These are phyloP conservation scores for Gossypium sturtianum DNA, from an alignment of 345 rosid species.

Conservation along the genomic window DNA sequence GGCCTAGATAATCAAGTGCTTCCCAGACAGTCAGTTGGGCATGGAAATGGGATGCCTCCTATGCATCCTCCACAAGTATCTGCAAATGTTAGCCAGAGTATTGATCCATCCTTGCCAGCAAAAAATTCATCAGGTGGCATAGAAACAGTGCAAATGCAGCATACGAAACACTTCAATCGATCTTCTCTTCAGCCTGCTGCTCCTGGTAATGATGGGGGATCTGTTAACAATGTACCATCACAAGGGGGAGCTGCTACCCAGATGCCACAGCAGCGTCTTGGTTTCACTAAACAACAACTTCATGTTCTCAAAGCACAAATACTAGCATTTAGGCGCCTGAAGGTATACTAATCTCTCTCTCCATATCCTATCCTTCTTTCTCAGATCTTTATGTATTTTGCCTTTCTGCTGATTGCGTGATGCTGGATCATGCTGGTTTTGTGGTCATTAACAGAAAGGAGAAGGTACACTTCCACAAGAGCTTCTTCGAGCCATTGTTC, in stretches of 20 bases:
- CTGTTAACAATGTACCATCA: constrained; percentile 30
- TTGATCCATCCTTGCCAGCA: constrained; percentile 49
- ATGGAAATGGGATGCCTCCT: constrained; percentile 65
- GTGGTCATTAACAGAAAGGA: constrained; percentile 67
- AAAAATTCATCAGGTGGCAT: constrained; percentile 41
- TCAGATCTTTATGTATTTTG: background rate
- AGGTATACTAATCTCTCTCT: constrained; percentile 44
- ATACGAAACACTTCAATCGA: constrained; percentile 57
- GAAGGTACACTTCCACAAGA: constrained; percentile 90
- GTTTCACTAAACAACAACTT: constrained; percentile 88
- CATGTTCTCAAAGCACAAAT: constrained; percentile 99
- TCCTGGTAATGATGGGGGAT: constrained; percentile 42
- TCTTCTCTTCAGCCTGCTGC: constrained; percentile 47
- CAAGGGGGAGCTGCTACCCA: constrained; percentile 54
- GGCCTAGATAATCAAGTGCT: constrained; percentile 61
- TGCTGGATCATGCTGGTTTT: background rate
- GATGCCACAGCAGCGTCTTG: constrained; percentile 45
- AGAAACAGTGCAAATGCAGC: constrained; percentile 61
- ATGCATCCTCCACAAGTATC: constrained; percentile 67
- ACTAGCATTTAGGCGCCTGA: constrained; percentile 88
- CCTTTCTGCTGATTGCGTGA: background rate
- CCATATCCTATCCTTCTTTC: background rate
- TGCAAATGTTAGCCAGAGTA: constrained; percentile 40
- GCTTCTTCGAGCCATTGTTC: constrained; percentile 86
- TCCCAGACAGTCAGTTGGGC: constrained; percentile 41